These are phyloP conservation scores for Yamadazyma siamensis DNA, from an alignment of 1,139 yeast genomes.

Conservation along the genomic window DNA sequence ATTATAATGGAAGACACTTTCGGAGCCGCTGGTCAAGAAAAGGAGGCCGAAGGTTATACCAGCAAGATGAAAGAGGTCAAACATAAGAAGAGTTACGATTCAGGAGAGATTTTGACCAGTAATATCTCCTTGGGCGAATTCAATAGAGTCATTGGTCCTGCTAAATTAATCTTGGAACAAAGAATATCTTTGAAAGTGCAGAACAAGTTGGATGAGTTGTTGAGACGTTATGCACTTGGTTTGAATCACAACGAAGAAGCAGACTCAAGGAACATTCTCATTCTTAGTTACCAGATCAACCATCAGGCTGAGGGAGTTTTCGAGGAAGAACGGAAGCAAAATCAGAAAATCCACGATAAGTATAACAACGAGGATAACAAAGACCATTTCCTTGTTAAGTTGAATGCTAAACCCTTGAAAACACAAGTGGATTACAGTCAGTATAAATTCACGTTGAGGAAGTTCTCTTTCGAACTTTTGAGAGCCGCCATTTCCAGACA, in stretches of 20 bases:
- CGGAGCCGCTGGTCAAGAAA: slow-evolving; percentile 91
- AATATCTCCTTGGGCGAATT: slow-evolving; percentile 62
- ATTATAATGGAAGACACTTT: slow-evolving; percentile 89
- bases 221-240: slow-evolving; percentile 76
- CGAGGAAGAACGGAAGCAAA: slow-evolving; percentile 8
- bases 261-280: slow-evolving; percentile 54
- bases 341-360: slow-evolving; percentile 14
- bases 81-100: slow-evolving; percentile 82
- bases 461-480: slow-evolving; percentile 74
- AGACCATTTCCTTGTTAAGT: slow-evolving; percentile 67
- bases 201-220: slow-evolving; percentile 72
- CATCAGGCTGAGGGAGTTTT: slow-evolving; percentile 45
- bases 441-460: slow-evolving; percentile 60
- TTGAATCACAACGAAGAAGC: slow-evolving; percentile 68
- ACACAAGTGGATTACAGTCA: slow-evolving; percentile 51
- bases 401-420: slow-evolving; percentile 56
- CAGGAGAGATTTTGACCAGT: slow-evolving; percentile 73
- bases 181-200: slow-evolving; percentile 66
- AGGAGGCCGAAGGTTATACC: slow-evolving; percentile 89
- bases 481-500: slow-evolving; percentile 69
- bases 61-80: slow-evolving; percentile 90
- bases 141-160: slow-evolving; percentile 63
- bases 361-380: slow-evolving; percentile 22
- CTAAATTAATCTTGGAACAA: slow-evolving; percentile 63
- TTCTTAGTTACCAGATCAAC: slow-evolving; percentile 73